Conservation (phyloP, 257 asterid genomes). For the Catharanthus roseus region DNA sequence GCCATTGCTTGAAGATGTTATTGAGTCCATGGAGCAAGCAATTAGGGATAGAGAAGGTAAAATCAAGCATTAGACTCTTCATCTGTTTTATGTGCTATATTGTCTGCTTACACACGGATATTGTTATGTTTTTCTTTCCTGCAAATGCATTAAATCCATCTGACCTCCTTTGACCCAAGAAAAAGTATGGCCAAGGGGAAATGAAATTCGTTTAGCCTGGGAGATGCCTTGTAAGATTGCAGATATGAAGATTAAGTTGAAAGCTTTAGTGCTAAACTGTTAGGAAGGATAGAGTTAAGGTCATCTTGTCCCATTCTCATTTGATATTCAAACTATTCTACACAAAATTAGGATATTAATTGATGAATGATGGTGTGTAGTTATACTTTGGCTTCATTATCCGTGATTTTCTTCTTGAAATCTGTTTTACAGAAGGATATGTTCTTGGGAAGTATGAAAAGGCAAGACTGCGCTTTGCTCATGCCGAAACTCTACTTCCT, state of each 20-base stretch:
- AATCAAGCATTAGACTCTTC: background rate
- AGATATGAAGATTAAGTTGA: background rate
- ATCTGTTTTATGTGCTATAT: no score
- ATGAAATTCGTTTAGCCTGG: background rate
- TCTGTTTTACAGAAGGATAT: slow-evolving; percentile 29
- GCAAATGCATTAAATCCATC: background rate
- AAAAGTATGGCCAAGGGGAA: background rate
- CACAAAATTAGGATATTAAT: background rate
- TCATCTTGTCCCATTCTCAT: background rate
- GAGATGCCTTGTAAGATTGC: background rate
- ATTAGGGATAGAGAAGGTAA: slow-evolving; percentile 74
- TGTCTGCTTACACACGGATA: slow-evolving; percentile 7
- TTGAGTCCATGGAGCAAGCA: slow-evolving; percentile 91
- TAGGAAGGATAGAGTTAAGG: background rate
- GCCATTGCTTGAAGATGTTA: slow-evolving; percentile 82
- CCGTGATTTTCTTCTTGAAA: slow-evolving; percentile 6
- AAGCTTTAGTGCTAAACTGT: background rate
- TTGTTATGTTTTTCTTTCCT: background rate
- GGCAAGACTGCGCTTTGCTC: slow-evolving; percentile 89
- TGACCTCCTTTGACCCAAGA: background rate
- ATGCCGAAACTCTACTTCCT: slow-evolving; percentile 90
- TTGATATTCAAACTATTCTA: background rate
- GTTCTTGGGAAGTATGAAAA: slow-evolving; percentile 68
- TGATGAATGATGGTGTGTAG: background rate
- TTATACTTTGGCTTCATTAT: background rate